These are phyloP conservation scores for Lactifluus volemus DNA, from an alignment of 768 basidiomycete genomes.

Conservation along the genomic window DNA sequence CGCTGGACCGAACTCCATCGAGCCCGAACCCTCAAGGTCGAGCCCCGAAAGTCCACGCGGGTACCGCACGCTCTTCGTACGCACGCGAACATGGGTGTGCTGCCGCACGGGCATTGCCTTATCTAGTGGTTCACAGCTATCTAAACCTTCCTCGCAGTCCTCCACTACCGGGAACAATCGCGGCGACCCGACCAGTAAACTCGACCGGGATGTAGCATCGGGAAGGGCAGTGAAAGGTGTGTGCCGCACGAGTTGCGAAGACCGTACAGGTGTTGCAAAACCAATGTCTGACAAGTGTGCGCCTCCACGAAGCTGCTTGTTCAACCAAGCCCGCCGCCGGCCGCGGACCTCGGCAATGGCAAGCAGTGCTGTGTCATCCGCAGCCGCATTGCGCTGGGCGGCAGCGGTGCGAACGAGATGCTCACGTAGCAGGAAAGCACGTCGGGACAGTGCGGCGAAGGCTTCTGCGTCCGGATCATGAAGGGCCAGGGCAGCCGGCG, in stretches of 20 bases:
- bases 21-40: background rate
- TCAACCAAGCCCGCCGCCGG: slow-evolving; percentile 60
- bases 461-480: slow-evolving; percentile 21
- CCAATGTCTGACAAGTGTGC: slow-evolving; percentile 33
- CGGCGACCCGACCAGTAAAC: background rate
- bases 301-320: slow-evolving; percentile 36
- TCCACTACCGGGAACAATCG: slow-evolving; percentile 27
- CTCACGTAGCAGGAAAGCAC: slow-evolving; percentile 24
- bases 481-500: slow-evolving; percentile 9
- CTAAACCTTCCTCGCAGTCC: slow-evolving; percentile 25
- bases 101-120: slow-evolving; percentile 9
- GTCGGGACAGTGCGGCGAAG: slow-evolving; percentile 24
- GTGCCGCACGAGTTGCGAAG: slow-evolving; percentile 40
- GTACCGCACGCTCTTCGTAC: slow-evolving; percentile 23
- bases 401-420: slow-evolving; percentile 35
- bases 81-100: slow-evolving; percentile 18
- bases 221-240: slow-evolving; percentile 18
- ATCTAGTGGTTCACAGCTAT: slow-evolving; percentile 9
- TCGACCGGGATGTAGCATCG: background rate
- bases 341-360: slow-evolving; percentile 46
- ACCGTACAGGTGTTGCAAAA: slow-evolving; percentile 40
- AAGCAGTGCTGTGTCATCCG: slow-evolving; percentile 28
- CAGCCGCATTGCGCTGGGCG: slow-evolving; percentile 32
- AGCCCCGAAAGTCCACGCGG: slow-evolving; percentile 7
- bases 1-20: slow-evolving; percentile 6